Percentiles rank a stretch among this genome's conserved stretches.
phyloP scores from a whole-genome alignment of 2,329 filamentous ascomycete species.

The Neodidymelliopsis sp. region DNA sequence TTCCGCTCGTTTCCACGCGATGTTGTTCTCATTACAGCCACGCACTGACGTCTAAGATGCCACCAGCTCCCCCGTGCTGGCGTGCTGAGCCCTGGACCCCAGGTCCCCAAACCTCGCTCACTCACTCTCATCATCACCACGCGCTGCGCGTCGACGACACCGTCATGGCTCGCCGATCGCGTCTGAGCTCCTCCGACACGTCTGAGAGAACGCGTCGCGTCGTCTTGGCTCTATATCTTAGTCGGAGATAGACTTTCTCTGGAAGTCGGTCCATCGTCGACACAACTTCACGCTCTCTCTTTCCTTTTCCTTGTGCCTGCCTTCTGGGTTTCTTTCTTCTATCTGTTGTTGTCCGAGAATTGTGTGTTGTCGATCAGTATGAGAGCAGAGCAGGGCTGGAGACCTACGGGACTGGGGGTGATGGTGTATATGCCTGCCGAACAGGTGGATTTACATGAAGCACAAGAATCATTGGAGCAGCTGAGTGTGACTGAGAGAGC shows the following conservation, averaged over 20 bases:
- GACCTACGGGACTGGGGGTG: neutral
- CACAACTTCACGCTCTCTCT: neutral
- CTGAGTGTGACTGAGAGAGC: neutral
- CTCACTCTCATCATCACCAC: slow-evolving; percentile 12
- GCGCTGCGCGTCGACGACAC: slow-evolving; percentile 1
- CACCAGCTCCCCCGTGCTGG: too few species aligned
- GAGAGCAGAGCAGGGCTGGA: neutral
- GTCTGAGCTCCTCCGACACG: neutral
- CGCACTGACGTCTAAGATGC: too few species aligned
- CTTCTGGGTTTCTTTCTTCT: too few species aligned
- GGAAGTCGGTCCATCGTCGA: too few species aligned
- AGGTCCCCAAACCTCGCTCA: too few species aligned
- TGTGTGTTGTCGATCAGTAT: neutral
- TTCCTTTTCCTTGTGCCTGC: neutral
- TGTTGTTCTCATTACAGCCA: too few species aligned
- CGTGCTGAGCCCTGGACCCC: too few species aligned
- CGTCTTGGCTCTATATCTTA: too few species aligned
- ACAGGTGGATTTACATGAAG: neutral
- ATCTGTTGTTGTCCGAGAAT: neutral
- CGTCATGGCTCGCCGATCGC: neutral
- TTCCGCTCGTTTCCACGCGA: too few species aligned
- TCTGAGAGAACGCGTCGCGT: neutral
- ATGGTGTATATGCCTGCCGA: neutral
- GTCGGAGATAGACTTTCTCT: too few species aligned
- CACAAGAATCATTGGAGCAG: neutral